phyloP scores from a whole-genome alignment of 345 rosid species.

The Chamaenerion angustifolium region DNA sequence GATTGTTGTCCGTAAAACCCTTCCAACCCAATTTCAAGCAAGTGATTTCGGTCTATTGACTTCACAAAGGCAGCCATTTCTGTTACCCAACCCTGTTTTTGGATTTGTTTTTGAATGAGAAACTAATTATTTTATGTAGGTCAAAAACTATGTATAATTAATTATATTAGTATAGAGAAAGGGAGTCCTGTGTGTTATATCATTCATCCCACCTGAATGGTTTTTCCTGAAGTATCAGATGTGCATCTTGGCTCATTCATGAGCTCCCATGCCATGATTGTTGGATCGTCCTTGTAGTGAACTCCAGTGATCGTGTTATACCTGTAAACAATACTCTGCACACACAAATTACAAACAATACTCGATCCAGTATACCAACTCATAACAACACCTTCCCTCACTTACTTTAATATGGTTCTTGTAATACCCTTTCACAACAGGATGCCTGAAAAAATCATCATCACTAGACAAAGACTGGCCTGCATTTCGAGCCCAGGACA shows the following conservation, averaged over 20 bases:
- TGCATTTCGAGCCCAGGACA: slow-evolving; percentile 54
- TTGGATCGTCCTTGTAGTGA: slow-evolving; percentile 72
- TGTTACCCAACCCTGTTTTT: slow-evolving; percentile 59
- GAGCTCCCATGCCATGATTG: slow-evolving; percentile 99
- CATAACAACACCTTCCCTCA: no score
- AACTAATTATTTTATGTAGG: no score
- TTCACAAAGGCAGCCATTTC: slow-evolving; percentile 84
- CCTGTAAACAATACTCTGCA: slow-evolving; percentile 62
- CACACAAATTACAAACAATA: background rate
- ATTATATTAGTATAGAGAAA: no score
- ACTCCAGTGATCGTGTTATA: slow-evolving; percentile 57
- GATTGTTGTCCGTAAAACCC: slow-evolving; percentile 69
- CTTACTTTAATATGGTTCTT: slow-evolving; percentile 72
- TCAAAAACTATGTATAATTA: no score
- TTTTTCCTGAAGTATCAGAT: slow-evolving; percentile 66
- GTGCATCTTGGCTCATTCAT: slow-evolving; percentile 95
- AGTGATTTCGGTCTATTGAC: slow-evolving; percentile 63
- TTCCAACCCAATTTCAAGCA: slow-evolving; percentile 76
- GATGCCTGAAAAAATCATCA: slow-evolving; percentile 79
- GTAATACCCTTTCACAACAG: slow-evolving; percentile 57
- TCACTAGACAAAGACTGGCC: slow-evolving; percentile 60
- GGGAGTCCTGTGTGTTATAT: background rate
- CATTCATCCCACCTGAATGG: slow-evolving; percentile 51
- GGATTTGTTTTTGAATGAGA: no score
- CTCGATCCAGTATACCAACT: no score